Base-by-base conservation (phyloP, 148 eudicot genomes). In the Limonium bicolor region DNA sequence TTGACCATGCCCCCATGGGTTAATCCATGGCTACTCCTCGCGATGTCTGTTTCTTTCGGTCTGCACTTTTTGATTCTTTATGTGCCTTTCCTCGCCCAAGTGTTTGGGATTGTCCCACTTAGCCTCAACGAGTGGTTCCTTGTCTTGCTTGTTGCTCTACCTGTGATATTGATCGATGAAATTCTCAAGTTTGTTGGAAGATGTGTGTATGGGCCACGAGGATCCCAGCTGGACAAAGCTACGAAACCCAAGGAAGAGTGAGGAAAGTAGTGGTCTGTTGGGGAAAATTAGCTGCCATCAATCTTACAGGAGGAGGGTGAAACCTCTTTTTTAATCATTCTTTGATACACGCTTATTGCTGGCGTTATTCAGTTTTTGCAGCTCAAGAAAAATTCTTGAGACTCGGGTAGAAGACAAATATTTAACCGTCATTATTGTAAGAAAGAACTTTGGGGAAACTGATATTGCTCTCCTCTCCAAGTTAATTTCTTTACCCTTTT, bases 161-260 rank as follows among this genome's bases (percentile, higher is more conserved):
- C 82, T 0, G 87, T 86, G 24, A 86, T 86, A 39, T 49, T 86
- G 24, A 86, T 86, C 0, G 96, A 86, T 28, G 96, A 86, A 59
- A 56, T 78, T 55, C 81, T 82, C 26, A 86, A 86, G 74, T 78
- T 81, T 34, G 56, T 82, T 26, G 96, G 96, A 24, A 58, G 96
- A 53, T 60, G 54, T 52, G 65, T 75, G 4, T 74, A 70, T 41
- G 69, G 71, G 3, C 4, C 44, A 14, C 59, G 37, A 41, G 51
- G 32, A 43, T 41, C 68, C 18, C 33, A 19, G 29, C 31, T 63
- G 14, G 36, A 49, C 19, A 41, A 46, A 13, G 34, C 43, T 21
- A 38, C 32, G 0, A 75, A 71, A 63, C 41, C 30, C 46, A 75
- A 75, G 59, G 58, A 31, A 29, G 77, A 75, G 64, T 75, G 63